A percentile compares a stretch with the other conserved stretches of the same genome.
phyloP scores from a whole-genome alignment of 2,329 filamentous ascomycete species.

The Paramyrothecium roridum region DNA sequence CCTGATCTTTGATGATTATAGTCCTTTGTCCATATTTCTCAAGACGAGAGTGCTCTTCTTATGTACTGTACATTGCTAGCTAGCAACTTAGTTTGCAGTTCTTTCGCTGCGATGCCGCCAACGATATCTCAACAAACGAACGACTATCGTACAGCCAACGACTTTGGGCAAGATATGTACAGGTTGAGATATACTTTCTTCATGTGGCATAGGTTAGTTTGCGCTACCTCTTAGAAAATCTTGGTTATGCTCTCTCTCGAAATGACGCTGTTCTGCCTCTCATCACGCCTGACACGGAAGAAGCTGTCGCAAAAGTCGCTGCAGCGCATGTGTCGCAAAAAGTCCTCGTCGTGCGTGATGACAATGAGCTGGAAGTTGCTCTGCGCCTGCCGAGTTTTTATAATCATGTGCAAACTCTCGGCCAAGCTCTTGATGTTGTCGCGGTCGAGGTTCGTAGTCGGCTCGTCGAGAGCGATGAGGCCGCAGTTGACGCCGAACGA shows the following conservation, averaged over 20 bases:
- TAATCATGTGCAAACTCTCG: constrained; percentile 80
- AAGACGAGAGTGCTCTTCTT: too few species aligned
- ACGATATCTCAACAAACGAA: too few species aligned
- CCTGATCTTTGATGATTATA: not conserved
- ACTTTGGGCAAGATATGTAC: too few species aligned
- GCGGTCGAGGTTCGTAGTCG: constrained; percentile 91
- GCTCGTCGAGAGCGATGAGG: constrained; percentile 93
- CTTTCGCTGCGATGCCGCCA: too few species aligned
- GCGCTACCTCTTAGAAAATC: constrained; percentile 25
- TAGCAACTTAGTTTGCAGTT: too few species aligned
- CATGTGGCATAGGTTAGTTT: too few species aligned
- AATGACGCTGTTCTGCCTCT: constrained; percentile 84
- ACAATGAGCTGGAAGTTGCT: constrained; percentile 97
- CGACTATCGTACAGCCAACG: too few species aligned
- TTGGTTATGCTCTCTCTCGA: constrained; percentile 62
- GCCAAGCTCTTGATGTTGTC: constrained; percentile 94
- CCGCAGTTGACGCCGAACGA: constrained; percentile 96
- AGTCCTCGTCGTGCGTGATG: constrained; percentile 98
- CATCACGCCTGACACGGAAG: constrained; percentile 79
- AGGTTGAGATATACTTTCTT: too few species aligned
- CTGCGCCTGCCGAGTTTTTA: constrained; percentile 77
- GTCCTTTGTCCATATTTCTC: too few species aligned
- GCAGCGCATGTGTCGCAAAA: constrained; percentile 88
- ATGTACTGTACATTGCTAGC: too few species aligned
- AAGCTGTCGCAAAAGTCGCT: constrained; percentile 91